Percentiles rank a stretch among this genome's conserved stretches.
These are phyloP conservation scores for Ajuga chamaepitys DNA, from an alignment of 257 asterid species.

Conservation along the genomic window DNA sequence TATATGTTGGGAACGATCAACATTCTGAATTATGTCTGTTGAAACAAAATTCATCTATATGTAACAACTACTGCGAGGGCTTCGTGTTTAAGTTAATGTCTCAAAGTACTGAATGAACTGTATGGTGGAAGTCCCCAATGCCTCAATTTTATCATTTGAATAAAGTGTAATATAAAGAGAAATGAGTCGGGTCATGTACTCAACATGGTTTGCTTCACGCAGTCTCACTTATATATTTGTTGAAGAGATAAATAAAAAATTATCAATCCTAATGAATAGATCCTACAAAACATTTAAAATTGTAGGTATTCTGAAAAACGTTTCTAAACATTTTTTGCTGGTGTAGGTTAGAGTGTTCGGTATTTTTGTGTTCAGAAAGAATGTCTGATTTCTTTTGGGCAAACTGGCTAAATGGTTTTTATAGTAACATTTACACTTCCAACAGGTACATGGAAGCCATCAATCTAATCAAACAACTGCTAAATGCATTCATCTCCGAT, in stretches of 20 bases:
- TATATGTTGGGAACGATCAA: too few relatives aligned
- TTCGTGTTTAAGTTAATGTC: too few relatives aligned
- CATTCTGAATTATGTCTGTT: too few relatives aligned
- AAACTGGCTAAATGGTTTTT: neutral
- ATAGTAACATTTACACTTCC: slow-evolving; percentile 11
- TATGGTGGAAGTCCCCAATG: too few relatives aligned
- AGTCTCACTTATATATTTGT: too few relatives aligned
- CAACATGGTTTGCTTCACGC: too few relatives aligned
- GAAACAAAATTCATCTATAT: too few relatives aligned
- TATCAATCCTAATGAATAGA: neutral
- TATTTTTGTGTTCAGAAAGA: neutral
- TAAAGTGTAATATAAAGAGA: too few relatives aligned
- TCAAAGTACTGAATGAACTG: too few relatives aligned
- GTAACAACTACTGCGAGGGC: too few relatives aligned
- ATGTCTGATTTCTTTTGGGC: neutral
- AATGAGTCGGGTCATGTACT: neutral
- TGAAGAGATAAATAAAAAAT: neutral
- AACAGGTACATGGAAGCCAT: slow-evolving; percentile 74
- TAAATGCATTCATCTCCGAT: slow-evolving; percentile 45
- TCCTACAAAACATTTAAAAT: neutral
- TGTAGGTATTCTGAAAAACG: neutral
- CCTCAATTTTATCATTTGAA: too few relatives aligned
- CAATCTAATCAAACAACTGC: slow-evolving; percentile 59
- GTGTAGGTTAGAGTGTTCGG: neutral
- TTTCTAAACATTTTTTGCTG: neutral